These are phyloP conservation scores for Rhizoclosmatium sp. DNA, from an alignment of 192 early-diverging fungal species.

Conservation along the genomic window DNA sequence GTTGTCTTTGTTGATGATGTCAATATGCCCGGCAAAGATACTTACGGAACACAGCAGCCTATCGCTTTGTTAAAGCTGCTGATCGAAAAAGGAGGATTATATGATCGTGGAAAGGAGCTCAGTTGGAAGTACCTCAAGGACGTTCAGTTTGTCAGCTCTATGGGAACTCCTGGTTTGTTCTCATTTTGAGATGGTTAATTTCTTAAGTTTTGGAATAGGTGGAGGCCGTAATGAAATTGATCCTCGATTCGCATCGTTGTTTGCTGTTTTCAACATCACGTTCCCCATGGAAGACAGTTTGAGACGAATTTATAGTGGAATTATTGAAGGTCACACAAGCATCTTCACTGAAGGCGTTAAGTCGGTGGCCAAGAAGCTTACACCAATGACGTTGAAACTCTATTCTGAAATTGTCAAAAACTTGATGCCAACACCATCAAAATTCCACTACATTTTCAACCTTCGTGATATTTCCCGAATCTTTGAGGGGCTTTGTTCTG, in stretches of 20 bases:
- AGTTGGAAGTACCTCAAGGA: constrained; percentile 72
- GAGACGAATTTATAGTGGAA: constrained; percentile 60
- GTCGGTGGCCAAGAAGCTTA: constrained; percentile 50
- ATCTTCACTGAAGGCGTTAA: constrained; percentile 57
- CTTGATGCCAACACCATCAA: constrained; percentile 66
- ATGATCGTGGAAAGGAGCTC: constrained; percentile 67
- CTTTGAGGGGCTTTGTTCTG: constrained; percentile 62
- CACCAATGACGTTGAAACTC: constrained; percentile 57
- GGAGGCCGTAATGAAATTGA: constrained; percentile 71
- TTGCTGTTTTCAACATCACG: constrained; percentile 68
- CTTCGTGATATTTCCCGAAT: constrained; percentile 68
- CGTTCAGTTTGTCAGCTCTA: constrained; percentile 63
- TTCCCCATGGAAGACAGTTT: constrained; percentile 65
- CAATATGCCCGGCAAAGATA: constrained; percentile 72
- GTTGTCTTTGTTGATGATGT: constrained; percentile 67
- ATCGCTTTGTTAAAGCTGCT: constrained; percentile 66
- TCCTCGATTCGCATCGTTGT: constrained; percentile 63
- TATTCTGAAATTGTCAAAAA: constrained; percentile 63
- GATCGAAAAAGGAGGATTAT: constrained; percentile 66
- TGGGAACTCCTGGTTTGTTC: constrained; percentile 61
- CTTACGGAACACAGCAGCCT: constrained; percentile 70
- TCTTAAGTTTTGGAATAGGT: constrained; percentile 30
- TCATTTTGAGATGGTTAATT: neutral
- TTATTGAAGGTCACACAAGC: constrained; percentile 61
- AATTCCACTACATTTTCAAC: constrained; percentile 75